Percentiles rank a stretch among this genome's conserved stretches.
Conservation (phyloP, 176 grass and related monocot genomes). For the Metroxylon sagu region DNA sequence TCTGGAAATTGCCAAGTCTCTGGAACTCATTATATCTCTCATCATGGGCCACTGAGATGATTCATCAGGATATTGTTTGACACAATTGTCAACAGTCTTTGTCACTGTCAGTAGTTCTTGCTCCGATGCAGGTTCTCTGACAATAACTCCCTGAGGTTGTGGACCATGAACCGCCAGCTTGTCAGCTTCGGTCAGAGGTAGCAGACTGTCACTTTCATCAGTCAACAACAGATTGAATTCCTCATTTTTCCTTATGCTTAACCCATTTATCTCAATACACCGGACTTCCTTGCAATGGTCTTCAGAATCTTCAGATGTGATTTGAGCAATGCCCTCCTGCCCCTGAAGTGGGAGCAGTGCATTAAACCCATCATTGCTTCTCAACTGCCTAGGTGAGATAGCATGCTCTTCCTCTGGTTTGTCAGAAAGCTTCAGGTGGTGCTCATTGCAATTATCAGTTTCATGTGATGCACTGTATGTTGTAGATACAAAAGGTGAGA, state of each 20-base stretch:
- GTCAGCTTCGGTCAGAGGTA: constrained; percentile 36
- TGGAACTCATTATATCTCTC: constrained; percentile 37
- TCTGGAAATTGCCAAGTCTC: constrained; percentile 33
- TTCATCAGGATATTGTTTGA: constrained; percentile 33
- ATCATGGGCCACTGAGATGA: constrained; percentile 22
- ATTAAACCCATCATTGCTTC: constrained; percentile 30
- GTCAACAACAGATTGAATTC: constrained; percentile 31
- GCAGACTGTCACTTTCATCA: constrained; percentile 26
- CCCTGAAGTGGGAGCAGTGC: constrained; percentile 17
- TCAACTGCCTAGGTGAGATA: constrained; percentile 2
- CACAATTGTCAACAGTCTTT: constrained; percentile 22
- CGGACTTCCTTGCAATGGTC: constrained; percentile 82
- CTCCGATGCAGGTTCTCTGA: constrained; percentile 1
- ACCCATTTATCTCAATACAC: constrained; percentile 46
- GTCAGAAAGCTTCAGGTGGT: constrained; percentile 1
- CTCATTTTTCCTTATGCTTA: constrained; percentile 25
- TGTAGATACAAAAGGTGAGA: constrained; percentile 5
- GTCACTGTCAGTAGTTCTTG: background rate
- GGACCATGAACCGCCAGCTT: constrained; percentile 16
- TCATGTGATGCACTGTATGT: constrained; percentile 31
- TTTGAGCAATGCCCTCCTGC: constrained; percentile 8
- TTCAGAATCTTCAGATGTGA: constrained; percentile 21
- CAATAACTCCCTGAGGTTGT: background rate
- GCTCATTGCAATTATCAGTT: constrained; percentile 23
- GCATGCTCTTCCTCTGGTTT: constrained; percentile 7